phyloP scores from a whole-genome alignment of 257 asterid genomes.

The Solanum medicagineum region DNA sequence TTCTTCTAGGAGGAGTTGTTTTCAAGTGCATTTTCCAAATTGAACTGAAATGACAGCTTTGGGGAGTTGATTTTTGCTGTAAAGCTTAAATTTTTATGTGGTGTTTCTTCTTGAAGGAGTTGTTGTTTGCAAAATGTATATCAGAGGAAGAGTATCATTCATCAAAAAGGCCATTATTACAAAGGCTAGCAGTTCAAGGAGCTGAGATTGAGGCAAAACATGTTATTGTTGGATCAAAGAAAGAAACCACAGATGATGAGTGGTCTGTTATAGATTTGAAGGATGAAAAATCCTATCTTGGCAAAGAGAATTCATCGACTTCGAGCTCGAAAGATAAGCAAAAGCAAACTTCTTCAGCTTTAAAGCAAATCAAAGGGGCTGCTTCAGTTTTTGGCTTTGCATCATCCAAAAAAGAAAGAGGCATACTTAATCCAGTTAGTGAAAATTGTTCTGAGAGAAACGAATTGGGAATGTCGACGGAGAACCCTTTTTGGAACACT shows the following conservation, averaged over 20 bases:
- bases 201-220: slow-evolving; percentile 81
- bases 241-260: slow-evolving; percentile 32
- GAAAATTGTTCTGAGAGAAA: slow-evolving; percentile 3
- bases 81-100: not conserved
- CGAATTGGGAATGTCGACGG: slow-evolving; percentile 40
- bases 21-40: not conserved
- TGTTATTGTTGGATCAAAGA: slow-evolving; percentile 35
- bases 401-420: slow-evolving; percentile 32
- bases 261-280: slow-evolving; percentile 66
- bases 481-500: slow-evolving; percentile 47
- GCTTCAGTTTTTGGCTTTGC: slow-evolving; percentile 41
- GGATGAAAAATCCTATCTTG: slow-evolving; percentile 26
- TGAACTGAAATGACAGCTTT: not conserved
- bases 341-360: slow-evolving; percentile 21
- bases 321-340: slow-evolving; percentile 12
- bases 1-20: not conserved
- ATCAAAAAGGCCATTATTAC: slow-evolving; percentile 80
- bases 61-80: not conserved
- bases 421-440: not conserved
- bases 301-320: slow-evolving; percentile 8
- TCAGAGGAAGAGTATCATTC: slow-evolving; percentile 79
- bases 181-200: slow-evolving; percentile 85
- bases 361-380: slow-evolving; percentile 43
- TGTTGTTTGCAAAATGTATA: slow-evolving; percentile 69
- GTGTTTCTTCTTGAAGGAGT: slow-evolving; percentile 32